phyloP scores from a whole-genome alignment of 2,329 filamentous ascomycete species.

The Botrytis elliptica region DNA sequence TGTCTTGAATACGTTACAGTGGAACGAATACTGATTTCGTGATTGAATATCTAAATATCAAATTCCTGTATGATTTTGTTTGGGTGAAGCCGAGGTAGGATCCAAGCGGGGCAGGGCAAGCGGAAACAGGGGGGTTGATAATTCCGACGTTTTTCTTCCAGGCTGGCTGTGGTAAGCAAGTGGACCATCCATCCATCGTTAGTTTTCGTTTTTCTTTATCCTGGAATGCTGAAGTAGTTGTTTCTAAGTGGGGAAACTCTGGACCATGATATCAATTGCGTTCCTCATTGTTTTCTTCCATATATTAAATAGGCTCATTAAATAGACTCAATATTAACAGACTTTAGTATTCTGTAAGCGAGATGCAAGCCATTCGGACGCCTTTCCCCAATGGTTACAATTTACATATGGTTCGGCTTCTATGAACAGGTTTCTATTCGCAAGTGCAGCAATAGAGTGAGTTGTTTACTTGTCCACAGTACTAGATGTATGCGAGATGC shows the following conservation, averaged over 20 bases:
- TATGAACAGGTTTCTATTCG: neutral
- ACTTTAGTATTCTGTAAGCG: neutral
- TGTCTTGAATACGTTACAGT: neutral
- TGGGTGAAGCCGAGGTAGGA: neutral
- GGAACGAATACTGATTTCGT: neutral
- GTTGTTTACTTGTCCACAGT: neutral
- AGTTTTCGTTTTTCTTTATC: neutral
- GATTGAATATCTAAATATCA: neutral
- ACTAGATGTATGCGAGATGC: neutral
- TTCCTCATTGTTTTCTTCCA: slow-evolving; percentile 5
- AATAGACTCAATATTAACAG: no score
- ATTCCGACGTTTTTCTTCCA: neutral
- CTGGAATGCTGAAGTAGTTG: neutral
- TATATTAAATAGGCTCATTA: neutral
- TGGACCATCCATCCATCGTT: neutral
- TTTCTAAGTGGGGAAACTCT: neutral
- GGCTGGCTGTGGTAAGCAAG: neutral
- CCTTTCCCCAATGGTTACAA: neutral
- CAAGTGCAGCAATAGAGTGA: neutral
- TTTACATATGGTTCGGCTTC: neutral
- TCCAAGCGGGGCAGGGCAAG: neutral
- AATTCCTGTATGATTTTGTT: neutral
- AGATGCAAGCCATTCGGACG: slow-evolving; percentile 1
- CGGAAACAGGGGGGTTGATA: neutral
- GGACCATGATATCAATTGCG: neutral